Conservation (phyloP, 371 early-diverging fungal species). For the Lichtheimia ramosa region DNA sequence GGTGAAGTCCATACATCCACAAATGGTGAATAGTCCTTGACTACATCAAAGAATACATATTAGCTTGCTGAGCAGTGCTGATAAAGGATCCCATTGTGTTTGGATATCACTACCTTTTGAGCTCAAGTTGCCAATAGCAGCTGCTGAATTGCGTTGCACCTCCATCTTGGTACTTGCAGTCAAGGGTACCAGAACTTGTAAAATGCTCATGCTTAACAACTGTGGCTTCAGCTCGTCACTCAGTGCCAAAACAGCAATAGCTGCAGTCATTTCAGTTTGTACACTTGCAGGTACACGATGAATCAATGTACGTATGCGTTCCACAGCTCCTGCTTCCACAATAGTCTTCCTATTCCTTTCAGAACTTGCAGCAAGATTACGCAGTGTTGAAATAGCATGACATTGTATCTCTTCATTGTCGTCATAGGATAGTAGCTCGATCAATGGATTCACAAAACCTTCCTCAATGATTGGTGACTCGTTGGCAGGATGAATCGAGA, state of each 20-base stretch:
- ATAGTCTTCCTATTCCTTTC: constrained; percentile 79
- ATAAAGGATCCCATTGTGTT: no score
- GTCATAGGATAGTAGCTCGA: constrained; percentile 69
- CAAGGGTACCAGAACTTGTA: constrained; percentile 75
- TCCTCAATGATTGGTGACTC: constrained; percentile 85
- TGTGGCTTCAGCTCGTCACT: constrained; percentile 79
- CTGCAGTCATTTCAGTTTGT: constrained; percentile 86
- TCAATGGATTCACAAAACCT: constrained; percentile 77
- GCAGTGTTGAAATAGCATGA: constrained; percentile 83
- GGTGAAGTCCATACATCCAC: constrained; percentile 70
- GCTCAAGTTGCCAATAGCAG: constrained; percentile 83
- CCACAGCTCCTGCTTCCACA: constrained; percentile 80
- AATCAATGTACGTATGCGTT: constrained; percentile 68
- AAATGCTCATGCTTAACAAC: constrained; percentile 62
- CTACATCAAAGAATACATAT: constrained; percentile 14
- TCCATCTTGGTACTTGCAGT: constrained; percentile 70
- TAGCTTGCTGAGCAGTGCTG: no score
- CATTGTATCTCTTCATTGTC: constrained; percentile 86
- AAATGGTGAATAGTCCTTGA: constrained; percentile 68
- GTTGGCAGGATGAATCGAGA: constrained; percentile 88
- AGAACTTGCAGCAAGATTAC: constrained; percentile 85
- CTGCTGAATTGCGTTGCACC: constrained; percentile 83
- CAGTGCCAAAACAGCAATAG: constrained; percentile 82
- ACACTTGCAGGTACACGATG: constrained; percentile 64
- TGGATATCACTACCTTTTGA: constrained; percentile 53